Evolutionary conservation across 208 protist species (phyloP).

Genomic region (Leishmania martiniquensis): DNA sequence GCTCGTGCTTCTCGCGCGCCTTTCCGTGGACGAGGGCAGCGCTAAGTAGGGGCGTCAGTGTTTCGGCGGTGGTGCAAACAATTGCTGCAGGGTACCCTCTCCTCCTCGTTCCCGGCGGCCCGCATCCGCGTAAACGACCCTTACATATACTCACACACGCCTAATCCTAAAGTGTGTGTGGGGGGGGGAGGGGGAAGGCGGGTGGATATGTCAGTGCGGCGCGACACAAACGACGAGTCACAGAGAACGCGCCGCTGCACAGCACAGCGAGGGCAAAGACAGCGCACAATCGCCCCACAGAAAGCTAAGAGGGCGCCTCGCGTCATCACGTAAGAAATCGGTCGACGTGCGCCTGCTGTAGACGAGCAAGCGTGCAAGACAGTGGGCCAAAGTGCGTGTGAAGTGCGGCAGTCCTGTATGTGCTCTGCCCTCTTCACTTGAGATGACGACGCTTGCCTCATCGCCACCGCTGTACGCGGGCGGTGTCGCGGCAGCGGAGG

Average conservation of each 20-base stretch:
- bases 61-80: not conserved
- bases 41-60: not conserved
- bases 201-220: not conserved
- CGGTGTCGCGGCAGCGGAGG: not conserved
- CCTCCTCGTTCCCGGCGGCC: not conserved
- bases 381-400: not conserved
- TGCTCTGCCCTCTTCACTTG: not conserved
- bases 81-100: not conserved
- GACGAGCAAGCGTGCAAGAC: not conserved
- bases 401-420: not conserved
- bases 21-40: not conserved
- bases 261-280: not conserved
- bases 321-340: not conserved
- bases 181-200: not conserved
- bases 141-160: not conserved
- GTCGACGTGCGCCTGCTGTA: not conserved
- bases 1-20: not conserved
- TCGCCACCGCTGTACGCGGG: slow-evolving; percentile 2
- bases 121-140: not conserved
- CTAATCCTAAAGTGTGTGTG: not conserved
- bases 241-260: not conserved
- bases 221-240: not conserved
- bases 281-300: not conserved
- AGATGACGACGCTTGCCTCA: not conserved
- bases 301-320: not conserved